Base-by-base conservation (phyloP, 805 yeast genomes). In the Nakazawaea populi region DNA sequence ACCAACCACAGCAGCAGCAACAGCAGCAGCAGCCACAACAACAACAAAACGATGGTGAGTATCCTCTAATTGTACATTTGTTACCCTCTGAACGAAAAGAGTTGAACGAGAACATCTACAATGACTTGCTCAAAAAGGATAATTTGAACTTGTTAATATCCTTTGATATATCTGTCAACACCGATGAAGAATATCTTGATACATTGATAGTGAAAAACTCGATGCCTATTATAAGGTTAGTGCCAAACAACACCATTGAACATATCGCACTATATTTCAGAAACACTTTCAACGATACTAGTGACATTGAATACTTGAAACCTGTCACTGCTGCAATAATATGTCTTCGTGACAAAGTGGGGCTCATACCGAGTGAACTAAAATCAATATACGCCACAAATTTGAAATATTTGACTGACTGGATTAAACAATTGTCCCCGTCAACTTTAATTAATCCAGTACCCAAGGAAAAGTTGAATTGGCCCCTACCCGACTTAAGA, bases 401-500 rank as follows among this genome's bases (percentile, higher is more conserved):
- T 52, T 72, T 90, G 55, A 72, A 73, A 6, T 87, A 80, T 59
- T 70, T 91, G 47, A 67, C 72, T 1, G 75, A 75, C 35, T 89
- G 91, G 83, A 70, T 89, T 35, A 72, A 72, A 40, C 67, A 77
- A 12, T 58, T 66, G 3, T 61, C 66, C 48, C 54, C 41, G 35
- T 28, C 10, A 11, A 42, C 46, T 27, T 38, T 38, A 31, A 7
- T 36, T 6, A 27, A 36, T 12, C 44, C 56, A 2, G 56, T 60
- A 61, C 56, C 67, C 5, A 18, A 11, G 11, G 38, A 28, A n/a
- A 14, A 9, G 11, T 50, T 54, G 5, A 71, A 77, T 6, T 90
- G 96, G 96, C 92, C 91, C 4, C 68, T 90, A 42, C 94, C 96
- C 0, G 88, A 85, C 44, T 69, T 87, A 54, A 77, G 89, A 2